These are phyloP conservation scores for Coemansia sp. DNA, from an alignment of 192 early-diverging fungal genomes.

Conservation along the genomic window DNA sequence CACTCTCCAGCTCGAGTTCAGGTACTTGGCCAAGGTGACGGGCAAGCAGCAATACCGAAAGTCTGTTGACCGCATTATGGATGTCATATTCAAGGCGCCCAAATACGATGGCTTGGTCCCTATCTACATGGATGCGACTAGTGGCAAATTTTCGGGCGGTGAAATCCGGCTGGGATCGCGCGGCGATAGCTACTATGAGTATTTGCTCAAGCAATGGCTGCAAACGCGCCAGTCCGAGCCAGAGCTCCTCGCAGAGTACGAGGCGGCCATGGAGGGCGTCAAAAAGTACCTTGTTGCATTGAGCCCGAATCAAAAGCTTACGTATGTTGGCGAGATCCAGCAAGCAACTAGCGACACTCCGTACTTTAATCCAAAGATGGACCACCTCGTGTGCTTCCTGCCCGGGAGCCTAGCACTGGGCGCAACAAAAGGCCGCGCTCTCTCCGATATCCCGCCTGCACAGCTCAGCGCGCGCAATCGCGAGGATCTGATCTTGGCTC, in stretches of 20 bases:
- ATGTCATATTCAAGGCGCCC: slow-evolving; percentile 18
- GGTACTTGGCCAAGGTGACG: slow-evolving; percentile 79
- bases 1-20: slow-evolving; percentile 86
- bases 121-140: slow-evolving; percentile 55
- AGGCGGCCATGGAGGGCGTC: slow-evolving; percentile 51
- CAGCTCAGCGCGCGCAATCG: slow-evolving; percentile 23
- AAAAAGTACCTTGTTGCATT: slow-evolving; percentile 31
- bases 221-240: slow-evolving; percentile 69
- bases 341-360: slow-evolving; percentile 58
- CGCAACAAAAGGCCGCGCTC: slow-evolving; percentile 30
- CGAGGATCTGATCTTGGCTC: slow-evolving; percentile 74
- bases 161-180: slow-evolving; percentile 34
- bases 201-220: slow-evolving; percentile 89
- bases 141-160: slow-evolving; percentile 11
- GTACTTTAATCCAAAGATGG: slow-evolving; percentile 66
- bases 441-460: slow-evolving; percentile 13
- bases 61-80: slow-evolving; percentile 62
- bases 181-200: slow-evolving; percentile 96
- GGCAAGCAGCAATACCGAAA: slow-evolving; percentile 70
- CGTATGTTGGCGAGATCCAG: slow-evolving; percentile 33
- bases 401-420: slow-evolving; percentile 52
- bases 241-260: slow-evolving; percentile 66
- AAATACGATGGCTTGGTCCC: slow-evolving; percentile 67
- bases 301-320: slow-evolving; percentile 19
- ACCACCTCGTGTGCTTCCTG: slow-evolving; percentile 92